Conservation (phyloP, 352 stramenopile species). For the Phytophthora pini region DNA sequence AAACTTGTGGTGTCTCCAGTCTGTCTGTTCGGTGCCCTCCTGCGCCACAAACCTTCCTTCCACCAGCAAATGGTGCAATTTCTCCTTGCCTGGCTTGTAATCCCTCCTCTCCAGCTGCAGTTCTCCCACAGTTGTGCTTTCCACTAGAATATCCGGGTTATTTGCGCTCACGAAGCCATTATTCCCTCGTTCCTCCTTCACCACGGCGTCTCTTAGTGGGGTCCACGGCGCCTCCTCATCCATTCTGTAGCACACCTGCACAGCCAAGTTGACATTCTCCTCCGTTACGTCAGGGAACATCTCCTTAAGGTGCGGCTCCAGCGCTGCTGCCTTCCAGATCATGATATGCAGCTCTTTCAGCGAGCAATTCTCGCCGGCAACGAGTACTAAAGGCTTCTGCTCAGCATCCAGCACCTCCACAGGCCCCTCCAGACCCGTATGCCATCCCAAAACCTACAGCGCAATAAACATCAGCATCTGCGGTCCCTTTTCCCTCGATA, state of each 20-base stretch:
- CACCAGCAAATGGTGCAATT: slow-evolving; percentile 70
- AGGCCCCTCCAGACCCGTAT: slow-evolving; percentile 27
- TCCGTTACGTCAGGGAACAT: slow-evolving; percentile 50
- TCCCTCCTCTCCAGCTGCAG: slow-evolving; percentile 66
- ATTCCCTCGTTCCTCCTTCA: slow-evolving; percentile 10
- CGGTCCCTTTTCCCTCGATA: too few species aligned
- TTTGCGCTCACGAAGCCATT: slow-evolving; percentile 26
- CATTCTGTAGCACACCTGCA: slow-evolving; percentile 64
- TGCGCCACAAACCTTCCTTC: slow-evolving; percentile 45
- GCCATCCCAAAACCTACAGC: slow-evolving; percentile 39
- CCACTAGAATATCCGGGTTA: slow-evolving; percentile 19
- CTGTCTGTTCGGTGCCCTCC: slow-evolving; percentile 6
- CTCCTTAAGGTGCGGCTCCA: slow-evolving; percentile 36
- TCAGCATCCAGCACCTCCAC: slow-evolving; percentile 39
- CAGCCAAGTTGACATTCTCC: slow-evolving; percentile 28
- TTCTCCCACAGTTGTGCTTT: slow-evolving; percentile 43
- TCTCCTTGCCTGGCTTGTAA: slow-evolving; percentile 60
- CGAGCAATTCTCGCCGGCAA: slow-evolving; percentile 41
- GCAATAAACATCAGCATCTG: neutral
- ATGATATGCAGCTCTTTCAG: slow-evolving; percentile 53
- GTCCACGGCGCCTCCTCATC: slow-evolving; percentile 50
- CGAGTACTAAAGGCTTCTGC: slow-evolving; percentile 52
- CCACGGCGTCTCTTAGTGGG: slow-evolving; percentile 41
- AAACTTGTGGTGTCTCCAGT: slow-evolving; percentile 67
- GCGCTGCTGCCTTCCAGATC: slow-evolving; percentile 42